phyloP scores from a whole-genome alignment of 2,329 filamentous ascomycete genomes.

The Botrytis paeoniae region DNA sequence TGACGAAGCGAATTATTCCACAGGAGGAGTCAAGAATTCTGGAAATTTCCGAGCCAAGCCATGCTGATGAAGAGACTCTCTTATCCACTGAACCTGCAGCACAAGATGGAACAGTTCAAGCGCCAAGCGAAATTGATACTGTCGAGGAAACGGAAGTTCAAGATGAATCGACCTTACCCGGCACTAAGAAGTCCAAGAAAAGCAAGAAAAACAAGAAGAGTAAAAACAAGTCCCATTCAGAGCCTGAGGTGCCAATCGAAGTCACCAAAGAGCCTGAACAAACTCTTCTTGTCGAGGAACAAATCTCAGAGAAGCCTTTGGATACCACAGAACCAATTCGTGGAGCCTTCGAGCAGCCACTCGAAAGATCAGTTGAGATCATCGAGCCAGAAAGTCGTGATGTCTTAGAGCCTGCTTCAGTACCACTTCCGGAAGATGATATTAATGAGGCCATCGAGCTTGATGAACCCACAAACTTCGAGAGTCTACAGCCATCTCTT shows the following conservation, averaged over 20 bases:
- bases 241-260: background rate
- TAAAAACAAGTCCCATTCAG: background rate
- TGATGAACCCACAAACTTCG: background rate
- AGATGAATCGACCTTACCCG: background rate
- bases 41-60: background rate
- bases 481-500: background rate
- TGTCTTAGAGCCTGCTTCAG: background rate
- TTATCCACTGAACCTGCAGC: background rate
- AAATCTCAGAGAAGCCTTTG: background rate
- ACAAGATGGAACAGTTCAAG: background rate
- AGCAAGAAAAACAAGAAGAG: background rate
- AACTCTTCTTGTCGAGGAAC: background rate
- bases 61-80: background rate
- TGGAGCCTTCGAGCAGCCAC: background rate
- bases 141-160: background rate
- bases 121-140: background rate
- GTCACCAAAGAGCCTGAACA: background rate
- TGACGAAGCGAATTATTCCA: background rate
- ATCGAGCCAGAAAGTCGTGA: background rate
- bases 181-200: background rate
- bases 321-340: background rate
- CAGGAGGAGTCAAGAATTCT: background rate
- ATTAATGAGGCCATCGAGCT: background rate
- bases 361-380: background rate
- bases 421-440: background rate